These are phyloP conservation scores for Cyberlindnera euphorbiae DNA, from an alignment of 805 yeast species.

Conservation along the genomic window DNA sequence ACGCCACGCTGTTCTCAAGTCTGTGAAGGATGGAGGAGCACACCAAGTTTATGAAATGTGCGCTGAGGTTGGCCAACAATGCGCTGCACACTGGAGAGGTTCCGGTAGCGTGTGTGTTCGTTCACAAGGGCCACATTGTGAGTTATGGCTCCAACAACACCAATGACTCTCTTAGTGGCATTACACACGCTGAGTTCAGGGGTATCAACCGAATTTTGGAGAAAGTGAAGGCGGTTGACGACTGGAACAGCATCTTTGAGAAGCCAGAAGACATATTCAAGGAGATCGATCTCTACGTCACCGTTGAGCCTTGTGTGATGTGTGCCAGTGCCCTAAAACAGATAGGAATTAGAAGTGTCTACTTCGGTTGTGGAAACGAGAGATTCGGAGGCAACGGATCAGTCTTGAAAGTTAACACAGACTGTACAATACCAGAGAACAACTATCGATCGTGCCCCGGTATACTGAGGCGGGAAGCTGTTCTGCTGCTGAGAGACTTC, in stretches of 20 bases:
- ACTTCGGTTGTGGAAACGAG: slow-evolving; percentile 92
- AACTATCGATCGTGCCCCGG: slow-evolving; percentile 69
- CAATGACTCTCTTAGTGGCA: slow-evolving; percentile 78
- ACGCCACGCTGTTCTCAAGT: too few relatives aligned
- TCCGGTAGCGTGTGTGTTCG: slow-evolving; percentile 81
- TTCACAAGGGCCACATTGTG: slow-evolving; percentile 46
- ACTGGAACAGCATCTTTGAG: slow-evolving; percentile 15
- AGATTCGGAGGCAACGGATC: slow-evolving; percentile 97
- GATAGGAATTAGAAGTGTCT: slow-evolving; percentile 63
- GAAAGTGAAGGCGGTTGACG: slow-evolving; percentile 24
- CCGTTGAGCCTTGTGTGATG: slow-evolving; percentile 98
- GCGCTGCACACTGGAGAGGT: slow-evolving; percentile 71
- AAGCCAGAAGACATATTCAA: slow-evolving; percentile 36
- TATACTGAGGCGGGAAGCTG: slow-evolving; percentile 73
- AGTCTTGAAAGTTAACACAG: slow-evolving; percentile 57
- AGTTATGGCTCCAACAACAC: slow-evolving; percentile 85
- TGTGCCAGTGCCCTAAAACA: slow-evolving; percentile 91
- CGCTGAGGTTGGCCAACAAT: slow-evolving; percentile 52
- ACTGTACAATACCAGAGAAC: slow-evolving; percentile 27
- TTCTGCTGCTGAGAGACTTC: slow-evolving; percentile 73
- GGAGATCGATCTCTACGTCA: slow-evolving; percentile 73
- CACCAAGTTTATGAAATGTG: slow-evolving; percentile 43
- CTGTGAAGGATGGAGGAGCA: slow-evolving; percentile 11
- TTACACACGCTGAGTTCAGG: slow-evolving; percentile 87
- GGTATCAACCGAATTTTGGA: slow-evolving; percentile 57